These are phyloP conservation scores for Herpotrichia juniperi DNA, from an alignment of 2,329 filamentous ascomycete species.

Conservation along the genomic window DNA sequence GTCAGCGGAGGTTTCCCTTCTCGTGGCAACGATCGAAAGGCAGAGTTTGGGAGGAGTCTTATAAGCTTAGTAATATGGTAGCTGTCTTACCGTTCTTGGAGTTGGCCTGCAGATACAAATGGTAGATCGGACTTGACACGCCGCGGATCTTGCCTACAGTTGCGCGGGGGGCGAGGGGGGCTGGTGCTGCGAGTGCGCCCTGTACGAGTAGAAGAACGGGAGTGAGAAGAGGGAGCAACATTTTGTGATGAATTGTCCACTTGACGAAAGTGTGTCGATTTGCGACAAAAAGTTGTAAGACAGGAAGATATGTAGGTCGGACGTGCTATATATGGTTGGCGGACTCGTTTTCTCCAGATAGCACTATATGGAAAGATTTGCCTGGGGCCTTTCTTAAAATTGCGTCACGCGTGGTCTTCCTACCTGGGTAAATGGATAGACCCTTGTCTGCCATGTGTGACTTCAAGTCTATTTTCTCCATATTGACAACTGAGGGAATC, in stretches of 20 bases:
- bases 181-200: neutral
- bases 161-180: conserved; percentile 26
- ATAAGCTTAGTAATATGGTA: neutral
- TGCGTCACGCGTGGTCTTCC: conserved; percentile 1
- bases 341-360: conserved; percentile 4
- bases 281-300: conserved; percentile 18
- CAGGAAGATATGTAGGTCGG: conserved; percentile 18
- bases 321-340: conserved; percentile 22
- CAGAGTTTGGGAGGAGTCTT: neutral
- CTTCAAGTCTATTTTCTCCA: no score
- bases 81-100: conserved; percentile 46
- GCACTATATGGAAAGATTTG: neutral
- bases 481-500: no score
- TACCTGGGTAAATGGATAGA: neutral
- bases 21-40: neutral
- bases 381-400: neutral
- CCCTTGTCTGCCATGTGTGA: neutral
- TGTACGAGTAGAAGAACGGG: neutral
- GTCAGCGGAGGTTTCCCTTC: neutral
- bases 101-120: conserved; percentile 59
- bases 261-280: neutral
- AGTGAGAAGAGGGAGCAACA: neutral
- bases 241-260: conserved; percentile 3
- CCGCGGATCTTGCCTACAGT: conserved; percentile 59
- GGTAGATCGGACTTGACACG: conserved; percentile 58